A percentile compares a stretch with the other conserved stretches of the same genome.
Evolutionary conservation across 805 yeast species (phyloP).

Genomic region (Lachancea meyersii): DNA sequence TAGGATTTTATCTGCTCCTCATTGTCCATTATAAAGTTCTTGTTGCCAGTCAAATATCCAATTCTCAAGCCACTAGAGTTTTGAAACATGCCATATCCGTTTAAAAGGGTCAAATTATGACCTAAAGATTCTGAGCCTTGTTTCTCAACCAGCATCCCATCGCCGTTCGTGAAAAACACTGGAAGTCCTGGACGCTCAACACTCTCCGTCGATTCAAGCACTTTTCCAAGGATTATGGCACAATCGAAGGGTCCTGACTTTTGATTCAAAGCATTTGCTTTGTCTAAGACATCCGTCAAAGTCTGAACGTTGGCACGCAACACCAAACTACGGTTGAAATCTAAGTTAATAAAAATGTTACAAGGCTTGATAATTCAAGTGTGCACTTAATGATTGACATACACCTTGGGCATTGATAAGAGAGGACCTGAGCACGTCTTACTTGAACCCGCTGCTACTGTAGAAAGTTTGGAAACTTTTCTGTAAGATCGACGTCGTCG

Average conservation of each 20-base stretch:
- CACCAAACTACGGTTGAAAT: conserved; percentile 13
- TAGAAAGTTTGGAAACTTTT: background rate
- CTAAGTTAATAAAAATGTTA: background rate
- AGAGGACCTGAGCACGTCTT: background rate
- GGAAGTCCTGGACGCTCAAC: conserved; percentile 10
- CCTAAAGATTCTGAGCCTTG: conserved; percentile 9
- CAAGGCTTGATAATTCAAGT: background rate
- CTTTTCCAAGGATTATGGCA: conserved; percentile 48
- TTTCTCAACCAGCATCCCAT: conserved; percentile 11
- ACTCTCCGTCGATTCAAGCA: conserved; percentile 15
- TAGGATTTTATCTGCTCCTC: conserved; percentile 24
- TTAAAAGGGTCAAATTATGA: conserved; percentile 30
- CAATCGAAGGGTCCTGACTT: conserved; percentile 65
- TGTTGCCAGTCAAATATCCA: conserved; percentile 39
- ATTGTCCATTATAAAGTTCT: conserved; percentile 10
- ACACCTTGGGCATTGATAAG: background rate
- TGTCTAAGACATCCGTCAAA: conserved; percentile 34
- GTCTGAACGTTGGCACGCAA: conserved; percentile 16
- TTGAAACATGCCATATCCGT: conserved; percentile 35
- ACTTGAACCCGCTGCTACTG: background rate
- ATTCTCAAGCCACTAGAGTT: conserved; percentile 42
- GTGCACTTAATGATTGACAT: too few relatives aligned
- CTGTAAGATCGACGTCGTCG: background rate
- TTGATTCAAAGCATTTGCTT: conserved; percentile 43
- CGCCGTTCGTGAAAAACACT: conserved; percentile 21